Evolutionary conservation across 805 yeast genomes (phyloP), one percentile per base, ranked within the genome.

Genomic region (Ogataea wickerhamii): DNA sequence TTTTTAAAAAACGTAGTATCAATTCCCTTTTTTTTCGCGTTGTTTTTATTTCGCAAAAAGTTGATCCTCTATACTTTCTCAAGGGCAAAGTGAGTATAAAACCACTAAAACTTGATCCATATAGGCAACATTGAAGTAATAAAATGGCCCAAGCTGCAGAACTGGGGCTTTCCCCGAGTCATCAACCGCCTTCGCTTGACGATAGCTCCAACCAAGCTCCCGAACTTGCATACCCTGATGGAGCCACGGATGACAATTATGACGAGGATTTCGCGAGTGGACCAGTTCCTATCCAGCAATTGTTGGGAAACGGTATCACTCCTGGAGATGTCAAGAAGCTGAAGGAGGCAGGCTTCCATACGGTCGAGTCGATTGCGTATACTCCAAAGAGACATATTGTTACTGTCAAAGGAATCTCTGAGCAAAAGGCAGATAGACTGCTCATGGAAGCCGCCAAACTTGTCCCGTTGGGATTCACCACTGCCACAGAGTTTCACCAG

Each of bases 391-490:
- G 91, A 51, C 78, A 76, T 5, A 68, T 91, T 29, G 64, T 86
- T 29, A 73, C 74, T 6, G 84, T 93, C 27, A 88, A 87, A 59
- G 98, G 98, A 31, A 88, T 93, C 24, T 84, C 95, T 8, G 98
- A 93, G 56, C 91, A 91, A 37, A 93, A 93, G 59, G 97, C 97
- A 1, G 97, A 87, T 52, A 79, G 80, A 49, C 67, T 93, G 36
- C 67, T 89, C 35, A 72, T 71, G 29, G 96, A 87, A 52, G 96
- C 98, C 0, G 74, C 91, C 27, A 80, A 84, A 52, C 66, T 80
- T 33, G 97, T 91, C 3, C 96, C 96, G 6, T 76, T 93, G 81
- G 98, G 98, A 0, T 93, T 93, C 67, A 91, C 96, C 17, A 91
- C 98, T 0, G 98, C 98, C 2, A 82, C 95, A 1, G 97, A 88